A percentile compares a stretch with the other conserved stretches of the same genome.
Conservation (phyloP, 805 yeast species). For the Torulaspora delbrueckii region DNA sequence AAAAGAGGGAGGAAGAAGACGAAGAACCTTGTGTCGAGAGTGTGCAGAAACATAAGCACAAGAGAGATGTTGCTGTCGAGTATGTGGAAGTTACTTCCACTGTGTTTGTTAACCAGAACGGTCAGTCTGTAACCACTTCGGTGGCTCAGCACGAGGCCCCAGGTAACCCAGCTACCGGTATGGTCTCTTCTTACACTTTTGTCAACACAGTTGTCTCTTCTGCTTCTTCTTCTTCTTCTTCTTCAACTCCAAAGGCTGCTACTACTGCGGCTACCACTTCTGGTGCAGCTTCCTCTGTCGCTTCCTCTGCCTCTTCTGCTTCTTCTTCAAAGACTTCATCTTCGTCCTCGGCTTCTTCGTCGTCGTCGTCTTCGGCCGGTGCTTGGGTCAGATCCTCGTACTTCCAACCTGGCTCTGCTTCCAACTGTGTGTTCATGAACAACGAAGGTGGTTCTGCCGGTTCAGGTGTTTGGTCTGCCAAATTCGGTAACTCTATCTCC, state of each 20-base stretch:
- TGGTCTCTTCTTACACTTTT: constrained; percentile 15
- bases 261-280: constrained; percentile 24
- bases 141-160: constrained; percentile 19
- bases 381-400: constrained; percentile 74
- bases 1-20: constrained; percentile 44
- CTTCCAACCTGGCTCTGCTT: constrained; percentile 66
- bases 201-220: constrained; percentile 20
- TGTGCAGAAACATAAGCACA: constrained; percentile 46
- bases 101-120: constrained; percentile 59
- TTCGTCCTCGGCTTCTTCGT: constrained; percentile 33
- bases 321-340: constrained; percentile 33
- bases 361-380: constrained; percentile 39
- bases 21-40: constrained; percentile 21
- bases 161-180: constrained; percentile 20
- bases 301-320: constrained; percentile 20
- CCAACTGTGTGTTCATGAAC: constrained; percentile 79
- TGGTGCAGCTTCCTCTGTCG: constrained; percentile 21
- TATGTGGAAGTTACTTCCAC: constrained; percentile 73
- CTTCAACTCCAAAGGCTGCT: constrained; percentile 26
- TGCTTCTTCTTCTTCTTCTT: constrained; percentile 27
- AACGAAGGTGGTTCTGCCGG: constrained; percentile 77
- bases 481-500: constrained; percentile 90
- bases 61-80: constrained; percentile 58
- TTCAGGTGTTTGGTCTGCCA: constrained; percentile 81
- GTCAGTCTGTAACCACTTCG: constrained; percentile 35